Conservation (phyloP, 257 asterid genomes). For the Penstemon newberryi region DNA sequence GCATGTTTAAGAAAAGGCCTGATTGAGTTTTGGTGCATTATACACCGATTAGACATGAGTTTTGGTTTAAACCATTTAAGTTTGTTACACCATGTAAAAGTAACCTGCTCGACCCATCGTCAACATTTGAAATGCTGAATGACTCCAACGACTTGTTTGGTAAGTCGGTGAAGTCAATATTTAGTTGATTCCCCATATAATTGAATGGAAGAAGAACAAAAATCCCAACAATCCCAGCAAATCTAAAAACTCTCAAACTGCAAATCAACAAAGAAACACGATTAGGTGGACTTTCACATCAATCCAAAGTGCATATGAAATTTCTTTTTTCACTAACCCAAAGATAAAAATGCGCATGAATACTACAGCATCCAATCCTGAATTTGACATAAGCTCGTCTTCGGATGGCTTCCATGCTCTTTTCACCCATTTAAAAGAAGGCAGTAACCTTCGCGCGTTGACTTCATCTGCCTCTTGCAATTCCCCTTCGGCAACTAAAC, state of each 20-base stretch:
- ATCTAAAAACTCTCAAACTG: slow-evolving; percentile 79
- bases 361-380: slow-evolving; percentile 94
- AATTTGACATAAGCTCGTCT: slow-evolving; percentile 61
- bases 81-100: slow-evolving; percentile 20
- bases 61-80: not conserved
- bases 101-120: slow-evolving; percentile 91
- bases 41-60: not conserved
- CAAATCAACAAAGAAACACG: slow-evolving; percentile 25
- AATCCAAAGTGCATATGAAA: not conserved
- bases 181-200: slow-evolving; percentile 85
- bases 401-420: slow-evolving; percentile 86
- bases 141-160: slow-evolving; percentile 81
- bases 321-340: slow-evolving; percentile 46
- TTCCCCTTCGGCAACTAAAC: slow-evolving; percentile 73
- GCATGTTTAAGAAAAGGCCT: not conserved
- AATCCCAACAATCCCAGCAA: slow-evolving; percentile 74
- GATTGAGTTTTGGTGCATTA: not conserved
- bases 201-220: slow-evolving; percentile 90
- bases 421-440: slow-evolving; percentile 75
- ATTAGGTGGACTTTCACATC: slow-evolving; percentile 23
- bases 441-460: slow-evolving; percentile 44
- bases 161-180: slow-evolving; percentile 67
- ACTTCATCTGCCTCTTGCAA: slow-evolving; percentile 36
- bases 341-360: slow-evolving; percentile 86
- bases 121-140: slow-evolving; percentile 89